These are phyloP conservation scores for Conticribra weissflogii DNA, from an alignment of 108 stramenopile genomes.

Conservation along the genomic window DNA sequence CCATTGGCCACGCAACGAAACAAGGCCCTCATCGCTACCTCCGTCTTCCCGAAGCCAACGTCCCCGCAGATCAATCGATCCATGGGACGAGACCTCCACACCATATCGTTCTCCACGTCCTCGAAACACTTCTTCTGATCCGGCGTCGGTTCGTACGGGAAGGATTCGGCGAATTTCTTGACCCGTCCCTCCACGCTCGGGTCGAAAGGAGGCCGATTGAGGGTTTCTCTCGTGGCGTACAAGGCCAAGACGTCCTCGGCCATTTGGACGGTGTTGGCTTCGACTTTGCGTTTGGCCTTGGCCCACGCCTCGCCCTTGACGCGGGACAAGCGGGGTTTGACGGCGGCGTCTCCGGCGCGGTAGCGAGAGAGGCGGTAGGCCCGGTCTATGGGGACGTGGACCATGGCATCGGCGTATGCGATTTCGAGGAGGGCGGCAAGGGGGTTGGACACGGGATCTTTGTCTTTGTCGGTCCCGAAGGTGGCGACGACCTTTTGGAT, in stretches of 20 bases:
- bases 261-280: constrained; percentile 73
- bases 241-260: constrained; percentile 83
- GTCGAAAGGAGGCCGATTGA: constrained; percentile 70
- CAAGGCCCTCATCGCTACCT: constrained; percentile 92
- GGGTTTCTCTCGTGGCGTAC: constrained; percentile 79
- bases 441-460: constrained; percentile 79
- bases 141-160: constrained; percentile 80
- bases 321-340: constrained; percentile 72
- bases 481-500: constrained; percentile 59
- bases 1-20: constrained; percentile 84
- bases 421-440: constrained; percentile 76
- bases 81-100: constrained; percentile 93
- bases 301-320: constrained; percentile 81
- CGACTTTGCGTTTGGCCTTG: constrained; percentile 77
- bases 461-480: constrained; percentile 76
- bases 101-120: constrained; percentile 95
- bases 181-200: constrained; percentile 65
- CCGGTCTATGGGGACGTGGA: constrained; percentile 86
- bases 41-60: constrained; percentile 99
- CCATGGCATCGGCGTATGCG: constrained; percentile 68
- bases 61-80: constrained; percentile 96
- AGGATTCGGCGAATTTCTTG: constrained; percentile 72
- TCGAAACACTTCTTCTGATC: constrained; percentile 90
- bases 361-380: constrained; percentile 83
- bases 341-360: constrained; percentile 71